Evolutionary conservation across 768 basidiomycete genomes (phyloP).

Genomic region (Pisolithus orientalis): DNA sequence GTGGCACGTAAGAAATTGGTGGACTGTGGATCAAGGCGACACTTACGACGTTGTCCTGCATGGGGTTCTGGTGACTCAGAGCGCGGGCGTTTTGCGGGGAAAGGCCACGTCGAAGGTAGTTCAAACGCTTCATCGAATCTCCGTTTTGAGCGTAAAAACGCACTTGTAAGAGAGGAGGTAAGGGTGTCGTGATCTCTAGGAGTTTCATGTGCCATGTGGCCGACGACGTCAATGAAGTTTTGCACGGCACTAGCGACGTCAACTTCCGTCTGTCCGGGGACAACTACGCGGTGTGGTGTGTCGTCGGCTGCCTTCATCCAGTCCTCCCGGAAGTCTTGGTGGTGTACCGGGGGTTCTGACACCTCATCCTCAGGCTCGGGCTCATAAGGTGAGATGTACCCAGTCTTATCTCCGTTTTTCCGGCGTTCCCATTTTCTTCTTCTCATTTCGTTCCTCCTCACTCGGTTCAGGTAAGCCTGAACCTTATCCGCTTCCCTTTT

Average conservation of each 20-base stretch:
- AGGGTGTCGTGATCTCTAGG: neutral
- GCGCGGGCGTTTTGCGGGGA: neutral
- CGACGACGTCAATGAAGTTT: conserved; percentile 14
- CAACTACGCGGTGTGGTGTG: conserved; percentile 29
- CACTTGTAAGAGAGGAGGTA: neutral
- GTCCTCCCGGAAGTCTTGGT: conserved; percentile 26
- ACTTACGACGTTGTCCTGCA: neutral
- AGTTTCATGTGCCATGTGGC: conserved; percentile 7
- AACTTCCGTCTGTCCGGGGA: conserved; percentile 29
- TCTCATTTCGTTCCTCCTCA: conserved; percentile 22
- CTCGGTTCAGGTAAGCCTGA: conserved; percentile 23
- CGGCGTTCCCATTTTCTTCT: conserved; percentile 24
- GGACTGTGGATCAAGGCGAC: neutral
- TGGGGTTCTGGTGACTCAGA: neutral
- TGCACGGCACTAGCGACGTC: conserved; percentile 17
- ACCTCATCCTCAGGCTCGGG: conserved; percentile 28
- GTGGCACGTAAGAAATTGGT: neutral
- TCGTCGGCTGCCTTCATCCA: conserved; percentile 33
- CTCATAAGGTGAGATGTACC: conserved; percentile 26
- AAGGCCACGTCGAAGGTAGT: neutral
- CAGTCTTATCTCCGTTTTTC: conserved; percentile 20
- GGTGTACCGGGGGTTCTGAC: conserved; percentile 26
- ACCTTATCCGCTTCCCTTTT: conserved; percentile 30
- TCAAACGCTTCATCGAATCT: neutral
- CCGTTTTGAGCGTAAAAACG: neutral